Conservation (phyloP, 768 basidiomycete genomes). For the Tulasnella sp. region DNA sequence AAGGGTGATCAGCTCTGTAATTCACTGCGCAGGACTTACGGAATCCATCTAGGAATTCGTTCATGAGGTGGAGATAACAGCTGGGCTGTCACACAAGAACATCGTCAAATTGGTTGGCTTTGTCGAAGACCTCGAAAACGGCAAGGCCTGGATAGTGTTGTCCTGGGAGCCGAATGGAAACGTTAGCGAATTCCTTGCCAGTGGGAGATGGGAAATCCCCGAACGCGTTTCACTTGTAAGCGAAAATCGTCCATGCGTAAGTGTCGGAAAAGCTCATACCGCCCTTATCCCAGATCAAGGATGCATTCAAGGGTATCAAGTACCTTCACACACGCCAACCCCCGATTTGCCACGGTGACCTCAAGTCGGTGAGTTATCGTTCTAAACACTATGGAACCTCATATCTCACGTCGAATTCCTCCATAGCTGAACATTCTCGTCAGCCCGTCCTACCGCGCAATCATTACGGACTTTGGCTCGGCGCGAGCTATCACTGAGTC, state of each 20-base stretch:
- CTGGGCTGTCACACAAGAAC: not conserved
- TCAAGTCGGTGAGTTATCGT: constrained; percentile 3
- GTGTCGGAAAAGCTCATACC: not conserved
- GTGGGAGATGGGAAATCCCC: not conserved
- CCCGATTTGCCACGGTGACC: constrained; percentile 7
- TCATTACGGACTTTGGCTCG: not conserved
- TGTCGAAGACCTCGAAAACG: not conserved
- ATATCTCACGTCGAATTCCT: not conserved
- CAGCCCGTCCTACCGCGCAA: not conserved
- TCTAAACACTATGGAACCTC: not conserved
- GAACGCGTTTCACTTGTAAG: not conserved
- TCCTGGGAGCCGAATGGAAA: not conserved
- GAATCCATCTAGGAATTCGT: not conserved
- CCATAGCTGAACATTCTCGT: not conserved
- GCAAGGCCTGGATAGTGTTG: not conserved
- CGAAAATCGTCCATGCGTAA: not conserved
- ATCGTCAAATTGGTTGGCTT: not conserved
- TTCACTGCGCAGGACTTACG: not conserved
- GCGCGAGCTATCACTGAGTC: not conserved
- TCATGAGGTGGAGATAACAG: not conserved
- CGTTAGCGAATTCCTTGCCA: not conserved
- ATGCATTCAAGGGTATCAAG: not conserved
- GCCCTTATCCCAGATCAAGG: not conserved
- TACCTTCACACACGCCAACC: not conserved
- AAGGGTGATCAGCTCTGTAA: not conserved